Evolutionary conservation across 306 rosid species (phyloP).

Genomic region (Amphicarpaea edgeworthii): DNA sequence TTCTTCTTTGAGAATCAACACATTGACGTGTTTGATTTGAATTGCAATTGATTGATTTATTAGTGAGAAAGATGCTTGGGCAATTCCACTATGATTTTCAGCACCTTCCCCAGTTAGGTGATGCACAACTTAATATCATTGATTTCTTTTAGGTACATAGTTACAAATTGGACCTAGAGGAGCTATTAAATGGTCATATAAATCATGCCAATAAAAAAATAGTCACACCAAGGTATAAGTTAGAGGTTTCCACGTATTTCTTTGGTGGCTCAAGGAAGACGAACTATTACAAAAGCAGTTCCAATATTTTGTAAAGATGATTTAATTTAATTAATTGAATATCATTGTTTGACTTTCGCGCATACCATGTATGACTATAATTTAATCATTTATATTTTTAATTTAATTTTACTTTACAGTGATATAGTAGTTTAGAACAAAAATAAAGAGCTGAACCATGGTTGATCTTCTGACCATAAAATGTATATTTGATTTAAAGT

Average conservation of each 20-base stretch:
- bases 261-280: background rate
- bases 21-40: slow-evolving; percentile 33
- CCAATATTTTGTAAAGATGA: background rate
- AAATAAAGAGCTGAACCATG: too few species aligned
- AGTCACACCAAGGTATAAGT: background rate
- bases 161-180: slow-evolving; percentile 2
- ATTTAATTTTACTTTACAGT: too few species aligned
- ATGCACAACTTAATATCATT: background rate
- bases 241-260: background rate
- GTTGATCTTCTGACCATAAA: too few species aligned
- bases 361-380: background rate
- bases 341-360: background rate
- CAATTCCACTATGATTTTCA: slow-evolving; percentile 20
- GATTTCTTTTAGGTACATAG: background rate
- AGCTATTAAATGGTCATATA: background rate
- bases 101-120: background rate
- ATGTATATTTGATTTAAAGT: too few species aligned
- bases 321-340: background rate
- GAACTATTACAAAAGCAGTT: background rate
- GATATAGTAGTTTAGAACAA: too few species aligned
- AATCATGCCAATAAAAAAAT: background rate
- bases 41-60: slow-evolving; percentile 35
- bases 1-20: background rate
- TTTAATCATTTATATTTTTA: too few species aligned
- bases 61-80: slow-evolving; percentile 12